phyloP scores from a whole-genome alignment of 441 rosid genomes.

The Melastoma candidum region DNA sequence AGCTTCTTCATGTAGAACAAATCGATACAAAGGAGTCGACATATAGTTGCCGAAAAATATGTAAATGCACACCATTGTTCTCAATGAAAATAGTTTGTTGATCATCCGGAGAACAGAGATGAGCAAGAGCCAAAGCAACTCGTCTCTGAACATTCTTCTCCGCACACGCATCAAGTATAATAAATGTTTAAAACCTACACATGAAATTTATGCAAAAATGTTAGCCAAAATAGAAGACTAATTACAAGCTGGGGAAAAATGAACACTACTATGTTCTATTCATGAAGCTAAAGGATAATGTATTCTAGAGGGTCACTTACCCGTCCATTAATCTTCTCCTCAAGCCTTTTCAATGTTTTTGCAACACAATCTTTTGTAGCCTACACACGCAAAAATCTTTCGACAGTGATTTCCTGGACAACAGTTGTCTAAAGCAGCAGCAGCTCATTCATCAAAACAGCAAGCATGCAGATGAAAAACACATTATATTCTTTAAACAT shows the following conservation, averaged over 20 bases:
- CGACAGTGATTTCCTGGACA: not conserved
- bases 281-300: too few species aligned
- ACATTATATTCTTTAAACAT: slow-evolving; percentile 13
- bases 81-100: slow-evolving; percentile 80
- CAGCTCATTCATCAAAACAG: too few species aligned
- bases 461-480: too few species aligned
- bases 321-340: slow-evolving; percentile 94
- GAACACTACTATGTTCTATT: too few species aligned
- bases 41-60: slow-evolving; percentile 5
- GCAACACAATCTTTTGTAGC: slow-evolving; percentile 98
- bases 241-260: too few species aligned
- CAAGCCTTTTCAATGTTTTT: slow-evolving; percentile 90
- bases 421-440: not conserved
- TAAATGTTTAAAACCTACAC: slow-evolving; percentile 82
- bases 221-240: too few species aligned
- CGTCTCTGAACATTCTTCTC: slow-evolving; percentile 83
- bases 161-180: slow-evolving; percentile 72
- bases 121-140: slow-evolving; percentile 89
- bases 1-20: slow-evolving; percentile 4
- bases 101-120: slow-evolving; percentile 89
- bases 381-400: slow-evolving; percentile 26
- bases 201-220: not conserved
- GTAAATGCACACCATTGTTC: slow-evolving; percentile 46
- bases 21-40: not conserved
- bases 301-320: slow-evolving; percentile 28